Conservation (phyloP, 805 yeast species). For the Wickerhamomyces ciferrii region DNA sequence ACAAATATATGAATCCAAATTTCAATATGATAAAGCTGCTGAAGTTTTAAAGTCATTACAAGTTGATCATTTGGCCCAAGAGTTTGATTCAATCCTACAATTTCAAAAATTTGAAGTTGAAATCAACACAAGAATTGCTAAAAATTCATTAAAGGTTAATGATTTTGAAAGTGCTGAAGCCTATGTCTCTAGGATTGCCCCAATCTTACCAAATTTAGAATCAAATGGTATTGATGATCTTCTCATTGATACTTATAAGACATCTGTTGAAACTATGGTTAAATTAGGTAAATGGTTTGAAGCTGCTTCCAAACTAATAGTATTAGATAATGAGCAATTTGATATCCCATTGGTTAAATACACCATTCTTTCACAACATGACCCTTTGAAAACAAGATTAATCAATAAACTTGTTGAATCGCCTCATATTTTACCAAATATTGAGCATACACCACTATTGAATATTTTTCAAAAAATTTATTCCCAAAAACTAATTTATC, state of each 20-base stretch:
- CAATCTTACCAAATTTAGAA: constrained; percentile 4
- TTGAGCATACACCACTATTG: constrained; percentile 5
- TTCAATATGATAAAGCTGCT: constrained; percentile 2
- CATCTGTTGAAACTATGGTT: constrained; percentile 12
- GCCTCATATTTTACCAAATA: constrained; percentile 1
- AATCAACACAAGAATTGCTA: constrained; percentile 13
- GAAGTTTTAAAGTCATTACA: constrained; percentile 9
- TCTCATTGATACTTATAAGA: constrained; percentile 4
- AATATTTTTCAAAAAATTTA: constrained; percentile 11
- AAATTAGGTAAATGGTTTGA: constrained; percentile 17
- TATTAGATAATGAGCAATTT: constrained; percentile 7
- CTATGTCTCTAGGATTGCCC: constrained; percentile 14
- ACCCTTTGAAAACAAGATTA: constrained; percentile 8
- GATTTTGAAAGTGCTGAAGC: constrained; percentile 17
- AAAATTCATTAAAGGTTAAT: constrained; percentile 6
- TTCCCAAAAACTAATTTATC: constrained; percentile 9
- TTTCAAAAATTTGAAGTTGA: constrained; percentile 10
- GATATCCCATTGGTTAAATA: constrained; percentile 9
- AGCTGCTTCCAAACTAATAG: constrained; percentile 12
- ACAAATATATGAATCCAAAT: constrained; percentile 7
- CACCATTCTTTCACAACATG: constrained; percentile 8
- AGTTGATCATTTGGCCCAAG: constrained; percentile 12
- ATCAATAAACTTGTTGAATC: constrained; percentile 8
- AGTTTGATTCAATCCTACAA: constrained; percentile 7
- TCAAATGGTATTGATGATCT: not conserved